Conservation (phyloP, 192 early-diverging fungal genomes). For the Entomortierella parvispora region DNA sequence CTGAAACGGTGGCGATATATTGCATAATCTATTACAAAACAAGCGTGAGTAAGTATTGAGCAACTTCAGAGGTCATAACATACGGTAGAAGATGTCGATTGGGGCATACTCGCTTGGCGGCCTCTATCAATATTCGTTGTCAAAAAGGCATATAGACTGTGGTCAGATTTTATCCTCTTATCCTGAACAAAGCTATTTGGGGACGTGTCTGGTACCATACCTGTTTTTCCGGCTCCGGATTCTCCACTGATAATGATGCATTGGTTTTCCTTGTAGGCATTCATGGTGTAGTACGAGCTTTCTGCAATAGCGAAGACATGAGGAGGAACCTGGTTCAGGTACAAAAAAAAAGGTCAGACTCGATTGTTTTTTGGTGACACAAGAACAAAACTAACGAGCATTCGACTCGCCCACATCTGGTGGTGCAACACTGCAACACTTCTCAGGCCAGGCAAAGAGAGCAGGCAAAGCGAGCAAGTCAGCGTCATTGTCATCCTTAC, state of each 20-base stretch:
- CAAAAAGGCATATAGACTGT: not conserved
- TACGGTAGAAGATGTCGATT: not conserved
- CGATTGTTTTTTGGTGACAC: slow-evolving; percentile 8
- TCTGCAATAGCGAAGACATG: slow-evolving; percentile 99
- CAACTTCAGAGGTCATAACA: not conserved
- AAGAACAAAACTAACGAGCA: too few relatives aligned
- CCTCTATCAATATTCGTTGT: slow-evolving; percentile 65
- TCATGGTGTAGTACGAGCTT: slow-evolving; percentile 90
- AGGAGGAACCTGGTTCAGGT: slow-evolving; percentile 76
- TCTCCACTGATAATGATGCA: slow-evolving; percentile 99
- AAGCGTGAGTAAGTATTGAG: not conserved
- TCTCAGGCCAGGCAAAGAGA: not conserved
- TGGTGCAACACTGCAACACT: not conserved
- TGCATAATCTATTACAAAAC: slow-evolving; percentile 82
- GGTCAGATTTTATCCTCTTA: not conserved
- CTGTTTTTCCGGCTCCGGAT: slow-evolving; percentile 92
- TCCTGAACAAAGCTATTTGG: not conserved
- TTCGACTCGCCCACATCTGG: not conserved
- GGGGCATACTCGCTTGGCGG: slow-evolving; percentile 74
- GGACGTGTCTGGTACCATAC: slow-evolving; percentile 5
- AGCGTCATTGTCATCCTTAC: slow-evolving; percentile 47
- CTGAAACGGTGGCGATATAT: slow-evolving; percentile 97
- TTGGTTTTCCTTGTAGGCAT: slow-evolving; percentile 98
- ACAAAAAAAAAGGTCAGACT: not conserved
- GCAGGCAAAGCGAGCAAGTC: not conserved